Percentiles rank a stretch among this genome's conserved stretches.
Conservation (phyloP, 352 stramenopile species). For the Halophytophthora polymorphica region DNA sequence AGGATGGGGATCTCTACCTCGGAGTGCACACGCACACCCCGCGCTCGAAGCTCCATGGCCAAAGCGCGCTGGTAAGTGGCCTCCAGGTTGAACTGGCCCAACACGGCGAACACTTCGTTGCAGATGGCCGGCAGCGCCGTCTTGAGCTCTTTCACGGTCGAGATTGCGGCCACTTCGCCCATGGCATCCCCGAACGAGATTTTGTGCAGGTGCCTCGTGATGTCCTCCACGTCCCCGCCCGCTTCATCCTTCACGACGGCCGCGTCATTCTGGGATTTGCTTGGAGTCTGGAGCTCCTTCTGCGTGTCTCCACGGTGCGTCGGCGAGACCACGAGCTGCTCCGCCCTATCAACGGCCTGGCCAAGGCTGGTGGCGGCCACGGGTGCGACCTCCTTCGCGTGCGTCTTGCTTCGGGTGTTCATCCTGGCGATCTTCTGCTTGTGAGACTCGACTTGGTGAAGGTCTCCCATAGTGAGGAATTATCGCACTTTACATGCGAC, state of each 20-base stretch:
- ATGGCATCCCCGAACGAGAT: conserved; percentile 20
- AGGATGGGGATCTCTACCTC: conserved; percentile 30
- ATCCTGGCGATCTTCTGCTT: too few species aligned
- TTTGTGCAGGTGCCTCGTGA: conserved; percentile 14
- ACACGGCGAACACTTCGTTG: conserved; percentile 29
- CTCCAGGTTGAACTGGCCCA: conserved; percentile 34
- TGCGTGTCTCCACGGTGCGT: neutral
- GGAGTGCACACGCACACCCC: conserved; percentile 21
- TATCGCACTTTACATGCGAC: too few species aligned
- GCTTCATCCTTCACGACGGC: conserved; percentile 1
- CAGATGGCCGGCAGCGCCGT: conserved; percentile 20
- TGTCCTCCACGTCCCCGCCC: conserved; percentile 5
- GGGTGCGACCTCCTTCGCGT: neutral
- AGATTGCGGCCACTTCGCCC: conserved; percentile 3
- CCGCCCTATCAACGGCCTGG: neutral
- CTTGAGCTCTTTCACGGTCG: conserved; percentile 10
- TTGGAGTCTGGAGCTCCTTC: neutral
- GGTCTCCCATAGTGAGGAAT: too few species aligned
- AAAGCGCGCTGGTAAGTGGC: conserved; percentile 38
- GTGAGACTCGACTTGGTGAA: too few species aligned
- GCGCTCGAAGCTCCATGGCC: conserved; percentile 17
- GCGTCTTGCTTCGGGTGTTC: conserved; percentile 11
- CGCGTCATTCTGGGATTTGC: conserved; percentile 18
- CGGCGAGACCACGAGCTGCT: neutral
- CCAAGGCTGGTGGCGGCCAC: neutral